These are phyloP conservation scores for Entophlyctis luteolus DNA, from an alignment of 192 early-diverging fungal genomes.

Conservation along the genomic window DNA sequence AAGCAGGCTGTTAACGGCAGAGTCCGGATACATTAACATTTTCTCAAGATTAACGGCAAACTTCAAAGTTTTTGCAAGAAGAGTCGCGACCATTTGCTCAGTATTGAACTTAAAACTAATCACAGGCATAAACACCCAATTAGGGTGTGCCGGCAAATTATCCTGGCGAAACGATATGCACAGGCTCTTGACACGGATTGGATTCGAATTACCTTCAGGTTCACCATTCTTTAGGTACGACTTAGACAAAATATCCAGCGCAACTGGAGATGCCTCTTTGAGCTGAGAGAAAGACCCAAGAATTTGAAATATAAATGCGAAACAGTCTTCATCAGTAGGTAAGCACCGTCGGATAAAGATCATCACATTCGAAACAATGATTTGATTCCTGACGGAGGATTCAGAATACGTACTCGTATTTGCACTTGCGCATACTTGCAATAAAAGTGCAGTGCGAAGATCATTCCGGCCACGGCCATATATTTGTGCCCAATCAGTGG, in stretches of 20 bases:
- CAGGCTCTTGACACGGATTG: not conserved
- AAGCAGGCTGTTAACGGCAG: not conserved
- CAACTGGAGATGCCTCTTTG: not conserved
- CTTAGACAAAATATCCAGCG: slow-evolving; percentile 5
- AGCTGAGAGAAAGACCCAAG: not conserved
- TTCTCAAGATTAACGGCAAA: too few species aligned
- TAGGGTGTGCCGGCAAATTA: not conserved
- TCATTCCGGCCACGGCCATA: slow-evolving; percentile 1
- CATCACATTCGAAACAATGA: not conserved
- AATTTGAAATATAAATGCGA: not conserved
- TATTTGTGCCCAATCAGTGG: not conserved
- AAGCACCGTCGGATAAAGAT: not conserved
- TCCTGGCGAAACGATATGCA: not conserved
- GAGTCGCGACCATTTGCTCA: too few species aligned
- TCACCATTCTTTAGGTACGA: too few species aligned
- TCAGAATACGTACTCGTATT: not conserved
- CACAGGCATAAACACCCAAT: slow-evolving; percentile 3
- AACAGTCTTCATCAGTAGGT: not conserved
- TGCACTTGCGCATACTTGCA: not conserved
- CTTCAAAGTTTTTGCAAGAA: too few species aligned
- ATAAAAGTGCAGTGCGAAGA: not conserved
- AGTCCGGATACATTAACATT: too few species aligned
- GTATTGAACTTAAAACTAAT: too few species aligned
- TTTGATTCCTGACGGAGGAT: too few species aligned
- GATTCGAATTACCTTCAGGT: too few species aligned